Percentiles rank a stretch among this genome's conserved stretches.
phyloP scores from a whole-genome alignment of 1,139 yeast species.

The Geotrichum europaeum region DNA sequence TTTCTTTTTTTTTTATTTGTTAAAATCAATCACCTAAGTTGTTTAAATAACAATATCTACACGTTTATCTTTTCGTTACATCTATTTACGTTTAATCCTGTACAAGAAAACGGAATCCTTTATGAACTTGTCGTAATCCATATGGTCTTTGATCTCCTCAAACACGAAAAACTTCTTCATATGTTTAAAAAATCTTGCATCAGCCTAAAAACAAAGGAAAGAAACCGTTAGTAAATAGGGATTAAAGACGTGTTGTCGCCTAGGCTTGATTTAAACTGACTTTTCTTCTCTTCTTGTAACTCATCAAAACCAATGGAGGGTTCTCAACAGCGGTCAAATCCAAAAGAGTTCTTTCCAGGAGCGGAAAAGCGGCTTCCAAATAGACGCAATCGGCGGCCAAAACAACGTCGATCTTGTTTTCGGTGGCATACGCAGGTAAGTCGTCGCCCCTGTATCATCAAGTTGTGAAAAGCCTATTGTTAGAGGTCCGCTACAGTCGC shows the following conservation, averaged over 20 bases:
- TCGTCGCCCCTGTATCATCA: constrained; percentile 37
- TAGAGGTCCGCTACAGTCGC: background rate
- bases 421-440: constrained; percentile 35
- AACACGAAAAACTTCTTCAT: constrained; percentile 26
- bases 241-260: background rate
- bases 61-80: background rate
- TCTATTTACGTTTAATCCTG: constrained; percentile 33
- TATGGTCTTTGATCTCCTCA: constrained; percentile 37
- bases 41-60: background rate
- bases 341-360: constrained; percentile 44
- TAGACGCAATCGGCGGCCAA: constrained; percentile 57
- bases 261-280: constrained; percentile 21
- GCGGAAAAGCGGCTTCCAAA: constrained; percentile 47
- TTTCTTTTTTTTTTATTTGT: background rate
- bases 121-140: constrained; percentile 35
- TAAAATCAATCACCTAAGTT: background rate
- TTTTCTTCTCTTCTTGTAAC: constrained; percentile 48
- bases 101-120: constrained; percentile 41
- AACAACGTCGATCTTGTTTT: constrained; percentile 39
- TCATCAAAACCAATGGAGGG: constrained; percentile 43
- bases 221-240: background rate
- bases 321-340: constrained; percentile 37
- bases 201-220: constrained; percentile 36
- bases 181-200: constrained; percentile 42
- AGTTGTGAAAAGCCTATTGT: background rate